Conservation (phyloP, 495 filamentous ascomycete genomes). For the Tuber calosporum region DNA sequence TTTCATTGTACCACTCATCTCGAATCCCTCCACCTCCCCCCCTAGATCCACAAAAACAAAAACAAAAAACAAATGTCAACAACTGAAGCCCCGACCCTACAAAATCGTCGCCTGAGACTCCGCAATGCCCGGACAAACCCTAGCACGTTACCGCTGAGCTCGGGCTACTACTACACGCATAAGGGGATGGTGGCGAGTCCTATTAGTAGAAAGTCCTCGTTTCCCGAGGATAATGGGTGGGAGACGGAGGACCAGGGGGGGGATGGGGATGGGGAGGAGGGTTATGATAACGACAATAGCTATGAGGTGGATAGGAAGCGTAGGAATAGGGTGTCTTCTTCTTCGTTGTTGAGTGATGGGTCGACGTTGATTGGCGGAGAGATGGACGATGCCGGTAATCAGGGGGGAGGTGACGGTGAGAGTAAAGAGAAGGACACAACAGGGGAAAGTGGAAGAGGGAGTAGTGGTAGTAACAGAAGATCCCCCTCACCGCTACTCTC, state of each 20-base stretch:
- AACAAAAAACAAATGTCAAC: slow-evolving; percentile 5
- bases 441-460: not conserved
- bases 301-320: slow-evolving; percentile 1
- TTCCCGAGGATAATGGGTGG: slow-evolving; percentile 22
- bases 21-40: not conserved
- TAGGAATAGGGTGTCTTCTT: slow-evolving; percentile 9
- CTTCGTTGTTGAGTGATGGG: slow-evolving; percentile 8
- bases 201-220: not conserved
- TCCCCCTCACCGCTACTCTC: slow-evolving; percentile 9
- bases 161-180: not conserved
- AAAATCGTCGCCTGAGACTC: slow-evolving; percentile 37
- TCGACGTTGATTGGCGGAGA: slow-evolving; percentile 8
- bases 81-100: slow-evolving; percentile 25
- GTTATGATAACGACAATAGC: not conserved
- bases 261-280: not conserved
- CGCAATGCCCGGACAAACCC: slow-evolving; percentile 36
- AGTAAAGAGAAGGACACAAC: not conserved
- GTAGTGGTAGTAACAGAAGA: not conserved
- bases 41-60: not conserved
- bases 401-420: not conserved
- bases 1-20: not conserved
- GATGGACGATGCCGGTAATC: not conserved
- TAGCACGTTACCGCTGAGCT: slow-evolving; percentile 24
- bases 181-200: not conserved
- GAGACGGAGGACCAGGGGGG: slow-evolving; percentile 27